These are phyloP conservation scores for Clohesyomyces aquaticus DNA, from an alignment of 495 filamentous ascomycete species.

Conservation along the genomic window DNA sequence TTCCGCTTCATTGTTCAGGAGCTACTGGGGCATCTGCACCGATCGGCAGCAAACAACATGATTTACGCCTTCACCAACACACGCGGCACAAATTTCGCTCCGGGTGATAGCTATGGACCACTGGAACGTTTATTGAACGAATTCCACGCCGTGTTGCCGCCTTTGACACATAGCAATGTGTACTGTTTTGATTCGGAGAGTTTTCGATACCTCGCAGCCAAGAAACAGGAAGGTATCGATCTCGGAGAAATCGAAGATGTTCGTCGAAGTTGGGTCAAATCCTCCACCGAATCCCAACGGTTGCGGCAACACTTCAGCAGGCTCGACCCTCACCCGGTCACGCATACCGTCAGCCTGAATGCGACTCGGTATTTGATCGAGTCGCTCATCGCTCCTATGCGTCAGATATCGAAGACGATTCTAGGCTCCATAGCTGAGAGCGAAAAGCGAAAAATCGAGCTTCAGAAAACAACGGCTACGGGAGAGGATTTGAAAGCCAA, in stretches of 20 bases:
- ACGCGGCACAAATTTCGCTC: slow-evolving; percentile 49
- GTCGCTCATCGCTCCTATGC: slow-evolving; percentile 49
- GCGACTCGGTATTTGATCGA: slow-evolving; percentile 47
- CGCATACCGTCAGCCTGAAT: slow-evolving; percentile 50
- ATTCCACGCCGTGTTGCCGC: slow-evolving; percentile 39
- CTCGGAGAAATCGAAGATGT: slow-evolving; percentile 46
- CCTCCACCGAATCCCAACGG: neutral
- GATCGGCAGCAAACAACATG: slow-evolving; percentile 45
- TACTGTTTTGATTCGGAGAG: slow-evolving; percentile 56
- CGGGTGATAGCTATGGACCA: slow-evolving; percentile 50
- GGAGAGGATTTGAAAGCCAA: no score
- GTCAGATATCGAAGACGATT: slow-evolving; percentile 47
- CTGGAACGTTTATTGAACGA: slow-evolving; percentile 43
- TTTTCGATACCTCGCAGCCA: slow-evolving; percentile 53
- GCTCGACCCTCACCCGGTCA: slow-evolving; percentile 44
- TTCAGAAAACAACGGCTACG: neutral
- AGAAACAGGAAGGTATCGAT: slow-evolving; percentile 44
- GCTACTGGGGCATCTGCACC: slow-evolving; percentile 51
- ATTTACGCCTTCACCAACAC: slow-evolving; percentile 55
- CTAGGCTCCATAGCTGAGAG: neutral
- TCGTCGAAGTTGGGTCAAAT: slow-evolving; percentile 46
- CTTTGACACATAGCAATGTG: slow-evolving; percentile 34
- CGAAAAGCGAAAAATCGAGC: neutral
- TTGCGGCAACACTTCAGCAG: slow-evolving; percentile 35
- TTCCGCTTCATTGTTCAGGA: slow-evolving; percentile 52